Base-by-base conservation (phyloP, 768 basidiomycete genomes). In the Cytidiella melzeri region DNA sequence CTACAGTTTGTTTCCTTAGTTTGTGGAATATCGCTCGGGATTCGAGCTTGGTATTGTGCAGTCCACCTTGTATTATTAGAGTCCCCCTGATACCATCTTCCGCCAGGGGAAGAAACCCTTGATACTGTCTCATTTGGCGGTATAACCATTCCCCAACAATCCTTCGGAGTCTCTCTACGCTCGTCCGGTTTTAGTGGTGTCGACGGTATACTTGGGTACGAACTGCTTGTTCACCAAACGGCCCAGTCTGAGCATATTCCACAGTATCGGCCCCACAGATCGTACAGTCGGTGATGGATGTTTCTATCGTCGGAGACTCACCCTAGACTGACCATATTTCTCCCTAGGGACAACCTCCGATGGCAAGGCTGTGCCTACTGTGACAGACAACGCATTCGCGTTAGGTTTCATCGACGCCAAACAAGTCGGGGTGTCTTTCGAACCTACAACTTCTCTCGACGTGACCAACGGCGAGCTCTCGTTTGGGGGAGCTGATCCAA, bases 121-220 rank as follows among this genome's bases (percentile, higher is more conserved):
- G 79, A 80, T 51, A 64, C 65, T 41, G 73, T 80, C 39, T 64
- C 73, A 23, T 62, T 80, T 44, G 41, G 62, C 19, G 71, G 71
- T 21, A 71, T 84, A 26, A 69, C 70, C 41, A 75, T 86, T 45
- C 51, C 67, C 9, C 41, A 61, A 3, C 84, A 87, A 57, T 83
- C 81, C 4, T 82, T 87, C 44, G 84, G 83, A 55, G 82, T 79
- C 43, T 81, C 84, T 19, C 60, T 66, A 3, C 58, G 21, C 0
- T 68, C 75, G 1, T 23, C 46, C 1, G 82, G 75, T 1, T 63
- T 67, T 57, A 34, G 55, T 0, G 76, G 73, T 30, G 70, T 78
- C 21, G 83, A 85, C 55, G 83, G 83, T 6, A 84, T 85, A 50
- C 53, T 84, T 19, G 83, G 83, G 80, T 83, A 62, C 34, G 70